Conservation (phyloP, 192 early-diverging fungal species). For the Globomyces pollinis-pini region DNA sequence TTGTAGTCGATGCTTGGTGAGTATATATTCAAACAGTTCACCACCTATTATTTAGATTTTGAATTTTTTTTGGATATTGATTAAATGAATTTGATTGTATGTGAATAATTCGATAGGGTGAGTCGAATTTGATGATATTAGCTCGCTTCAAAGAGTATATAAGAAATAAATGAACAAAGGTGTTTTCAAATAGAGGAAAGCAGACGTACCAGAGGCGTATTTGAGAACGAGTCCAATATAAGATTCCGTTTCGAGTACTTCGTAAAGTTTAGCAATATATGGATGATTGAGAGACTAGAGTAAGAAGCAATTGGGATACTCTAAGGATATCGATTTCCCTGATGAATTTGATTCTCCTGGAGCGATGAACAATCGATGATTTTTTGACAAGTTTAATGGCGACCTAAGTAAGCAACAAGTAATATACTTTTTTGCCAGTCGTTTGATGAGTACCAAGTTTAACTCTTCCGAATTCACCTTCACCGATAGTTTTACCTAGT, state of each 20-base stretch:
- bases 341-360: constrained; percentile 81
- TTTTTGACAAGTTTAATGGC: constrained; percentile 95
- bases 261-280: constrained; percentile 84
- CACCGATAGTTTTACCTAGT: constrained; percentile 11
- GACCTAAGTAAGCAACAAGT: constrained; percentile 46
- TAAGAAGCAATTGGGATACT: constrained; percentile 28
- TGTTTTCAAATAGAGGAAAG: too few species aligned
- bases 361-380: constrained; percentile 76
- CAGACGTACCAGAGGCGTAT: constrained; percentile 71
- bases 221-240: constrained; percentile 97
- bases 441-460: constrained; percentile 27
- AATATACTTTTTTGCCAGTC: constrained; percentile 1
- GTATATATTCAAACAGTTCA: constrained; percentile 95
- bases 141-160: too few species aligned
- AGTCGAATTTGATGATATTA: too few species aligned
- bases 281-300: constrained; percentile 69
- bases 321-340: constrained; percentile 89
- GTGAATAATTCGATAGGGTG: too few species aligned
- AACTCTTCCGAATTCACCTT: constrained; percentile 57
- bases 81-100: too few species aligned
- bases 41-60: constrained; percentile 61
- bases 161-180: too few species aligned
- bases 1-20: constrained; percentile 86
- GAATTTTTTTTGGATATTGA: too few species aligned
- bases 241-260: constrained; percentile 91